These are phyloP conservation scores for Lasiodiplodia gonubiensis DNA, from an alignment of 2,329 filamentous ascomycete genomes.

Conservation along the genomic window DNA sequence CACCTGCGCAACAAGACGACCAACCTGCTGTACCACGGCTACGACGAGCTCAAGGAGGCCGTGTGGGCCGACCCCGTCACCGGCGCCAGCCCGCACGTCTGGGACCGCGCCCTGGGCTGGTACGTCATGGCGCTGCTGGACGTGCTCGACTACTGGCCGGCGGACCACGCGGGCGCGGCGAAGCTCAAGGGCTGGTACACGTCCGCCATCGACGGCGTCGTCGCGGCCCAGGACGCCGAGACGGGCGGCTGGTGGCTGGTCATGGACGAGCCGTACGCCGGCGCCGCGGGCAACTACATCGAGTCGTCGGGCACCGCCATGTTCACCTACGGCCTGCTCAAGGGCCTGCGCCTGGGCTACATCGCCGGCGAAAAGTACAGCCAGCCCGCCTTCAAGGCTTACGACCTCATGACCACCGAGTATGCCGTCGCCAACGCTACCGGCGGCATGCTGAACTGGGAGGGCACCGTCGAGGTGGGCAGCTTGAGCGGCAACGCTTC, in stretches of 20 bases:
- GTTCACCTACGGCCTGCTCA: slow-evolving; percentile 45
- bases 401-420: slow-evolving; percentile 50
- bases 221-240: slow-evolving; percentile 24
- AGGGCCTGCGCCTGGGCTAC: slow-evolving; percentile 43
- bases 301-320: slow-evolving; percentile 65
- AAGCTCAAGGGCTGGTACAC: slow-evolving; percentile 50
- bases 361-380: slow-evolving; percentile 43
- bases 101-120: slow-evolving; percentile 47
- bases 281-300: slow-evolving; percentile 61
- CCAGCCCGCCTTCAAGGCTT: slow-evolving; percentile 50
- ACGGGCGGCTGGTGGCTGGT: slow-evolving; percentile 65
- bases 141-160: slow-evolving; percentile 55
- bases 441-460: slow-evolving; percentile 55
- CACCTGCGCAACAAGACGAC: slow-evolving; percentile 43
- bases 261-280: slow-evolving; percentile 57
- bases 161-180: slow-evolving; percentile 44
- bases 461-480: slow-evolving; percentile 60
- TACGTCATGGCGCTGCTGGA: slow-evolving; percentile 53
- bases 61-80: slow-evolving; percentile 45
- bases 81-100: slow-evolving; percentile 45
- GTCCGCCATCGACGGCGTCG: slow-evolving; percentile 33
- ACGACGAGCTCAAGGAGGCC: slow-evolving; percentile 42
- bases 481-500: slow-evolving; percentile 57
- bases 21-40: slow-evolving; percentile 44
- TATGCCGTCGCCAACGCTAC: slow-evolving; percentile 54